Evolutionary conservation across 768 basidiomycete species (phyloP).

Genomic region (Lactarius tabidus): DNA sequence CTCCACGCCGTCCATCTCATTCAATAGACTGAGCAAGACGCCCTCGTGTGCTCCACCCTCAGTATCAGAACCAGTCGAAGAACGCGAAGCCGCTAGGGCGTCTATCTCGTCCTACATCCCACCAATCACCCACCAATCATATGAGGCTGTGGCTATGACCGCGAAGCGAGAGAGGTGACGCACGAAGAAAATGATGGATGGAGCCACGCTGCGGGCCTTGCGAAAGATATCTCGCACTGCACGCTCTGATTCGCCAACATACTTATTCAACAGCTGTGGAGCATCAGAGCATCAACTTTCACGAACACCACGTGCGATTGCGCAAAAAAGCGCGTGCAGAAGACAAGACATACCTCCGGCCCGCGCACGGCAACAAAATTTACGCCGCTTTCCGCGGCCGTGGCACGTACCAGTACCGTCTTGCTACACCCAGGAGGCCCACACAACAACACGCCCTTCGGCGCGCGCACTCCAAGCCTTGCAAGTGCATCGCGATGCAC

Average conservation of each 20-base stretch:
- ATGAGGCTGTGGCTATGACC: neutral
- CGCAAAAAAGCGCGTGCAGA: no score
- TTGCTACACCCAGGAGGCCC: constrained; percentile 98
- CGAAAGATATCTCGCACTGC: constrained; percentile 93
- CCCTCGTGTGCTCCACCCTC: constrained; percentile 71
- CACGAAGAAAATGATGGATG: constrained; percentile 96
- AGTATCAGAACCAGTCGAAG: constrained; percentile 37
- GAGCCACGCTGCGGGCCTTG: constrained; percentile 90
- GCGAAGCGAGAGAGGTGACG: constrained; percentile 31
- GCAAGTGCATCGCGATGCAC: constrained; percentile 82
- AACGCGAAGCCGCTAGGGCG: constrained; percentile 79
- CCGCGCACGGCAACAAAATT: constrained; percentile 98
- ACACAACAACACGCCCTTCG: constrained; percentile 87
- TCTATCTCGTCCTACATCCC: constrained; percentile 97
- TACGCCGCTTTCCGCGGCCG: constrained; percentile 89
- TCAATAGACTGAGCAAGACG: constrained; percentile 87
- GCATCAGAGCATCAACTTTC: neutral
- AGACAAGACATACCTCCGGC: constrained; percentile 62
- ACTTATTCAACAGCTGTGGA: constrained; percentile 85
- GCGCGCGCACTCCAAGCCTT: constrained; percentile 82
- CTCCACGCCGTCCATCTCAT: constrained; percentile 99
- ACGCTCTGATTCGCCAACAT: constrained; percentile 94
- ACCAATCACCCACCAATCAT: neutral
- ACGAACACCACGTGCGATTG: neutral
- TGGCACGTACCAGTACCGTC: constrained; percentile 86